Conservation (phyloP, 768 basidiomycete genomes). For the Hericium rajendrae region DNA sequence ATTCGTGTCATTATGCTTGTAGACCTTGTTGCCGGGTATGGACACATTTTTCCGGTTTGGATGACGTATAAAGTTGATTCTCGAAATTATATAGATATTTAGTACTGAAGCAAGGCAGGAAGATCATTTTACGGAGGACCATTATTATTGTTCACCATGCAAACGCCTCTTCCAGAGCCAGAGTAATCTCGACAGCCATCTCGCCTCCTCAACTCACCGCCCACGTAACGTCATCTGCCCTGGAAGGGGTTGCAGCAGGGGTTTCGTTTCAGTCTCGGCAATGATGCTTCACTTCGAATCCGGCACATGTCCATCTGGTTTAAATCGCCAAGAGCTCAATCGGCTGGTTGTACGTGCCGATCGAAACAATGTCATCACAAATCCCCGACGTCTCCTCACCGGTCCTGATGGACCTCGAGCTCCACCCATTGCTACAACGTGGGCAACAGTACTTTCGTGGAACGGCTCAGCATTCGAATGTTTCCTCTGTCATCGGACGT, state of each 20-base stretch:
- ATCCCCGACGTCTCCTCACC: constrained; percentile 42
- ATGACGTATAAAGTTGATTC: background rate
- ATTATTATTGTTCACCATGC: constrained; percentile 37
- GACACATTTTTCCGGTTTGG: no score
- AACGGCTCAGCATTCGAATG: constrained; percentile 46
- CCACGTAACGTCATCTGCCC: constrained; percentile 28
- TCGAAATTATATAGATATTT: background rate
- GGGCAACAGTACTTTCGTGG: constrained; percentile 30
- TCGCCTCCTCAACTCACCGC: constrained; percentile 43
- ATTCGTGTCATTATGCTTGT: constrained; percentile 2
- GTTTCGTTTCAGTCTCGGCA: constrained; percentile 45
- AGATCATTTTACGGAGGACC: constrained; percentile 12
- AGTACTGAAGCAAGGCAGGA: background rate
- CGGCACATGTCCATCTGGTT: constrained; percentile 44
- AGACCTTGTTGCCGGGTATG: background rate
- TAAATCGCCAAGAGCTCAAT: constrained; percentile 31
- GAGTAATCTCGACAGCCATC: constrained; percentile 36
- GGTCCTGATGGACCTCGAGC: constrained; percentile 16
- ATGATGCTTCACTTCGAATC: constrained; percentile 56
- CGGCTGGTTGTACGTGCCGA: constrained; percentile 34
- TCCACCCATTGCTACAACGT: constrained; percentile 22
- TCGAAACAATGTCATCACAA: constrained; percentile 39
- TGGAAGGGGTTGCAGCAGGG: constrained; percentile 31
- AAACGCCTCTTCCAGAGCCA: constrained; percentile 31
- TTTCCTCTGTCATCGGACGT: constrained; percentile 44